A percentile compares a stretch with the other conserved stretches of the same genome.
Evolutionary conservation across 2,329 filamentous ascomycete genomes (phyloP).

Genomic region (Xylaria sp.): DNA sequence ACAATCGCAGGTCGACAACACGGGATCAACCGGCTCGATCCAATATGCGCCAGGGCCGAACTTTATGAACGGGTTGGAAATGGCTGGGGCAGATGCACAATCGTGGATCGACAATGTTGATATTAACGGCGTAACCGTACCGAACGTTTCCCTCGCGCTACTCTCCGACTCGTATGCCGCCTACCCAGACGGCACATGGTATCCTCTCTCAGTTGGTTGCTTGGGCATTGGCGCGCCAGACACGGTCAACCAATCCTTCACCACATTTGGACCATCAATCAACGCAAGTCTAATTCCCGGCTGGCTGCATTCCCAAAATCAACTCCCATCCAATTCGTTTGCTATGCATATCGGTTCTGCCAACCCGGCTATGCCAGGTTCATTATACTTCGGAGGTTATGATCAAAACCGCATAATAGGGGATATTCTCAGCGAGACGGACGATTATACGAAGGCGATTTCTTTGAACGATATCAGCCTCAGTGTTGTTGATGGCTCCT

Average conservation of each 20-base stretch:
- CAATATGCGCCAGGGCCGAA: constrained; percentile 38
- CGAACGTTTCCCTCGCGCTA: constrained; percentile 46
- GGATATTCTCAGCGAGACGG: constrained; percentile 44
- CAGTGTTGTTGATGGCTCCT: constrained; percentile 54
- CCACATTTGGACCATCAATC: constrained; percentile 36
- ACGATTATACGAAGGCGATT: constrained; percentile 44
- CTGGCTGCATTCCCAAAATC: constrained; percentile 41
- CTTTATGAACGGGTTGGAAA: constrained; percentile 46
- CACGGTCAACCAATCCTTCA: constrained; percentile 47
- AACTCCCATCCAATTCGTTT: constrained; percentile 55
- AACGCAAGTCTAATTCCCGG: constrained; percentile 50
- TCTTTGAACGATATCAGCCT: constrained; percentile 56
- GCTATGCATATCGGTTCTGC: constrained; percentile 57
- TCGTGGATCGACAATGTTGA: constrained; percentile 48
- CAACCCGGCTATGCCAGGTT: constrained; percentile 49
- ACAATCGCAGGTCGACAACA: constrained; percentile 43
- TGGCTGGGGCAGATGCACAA: constrained; percentile 38
- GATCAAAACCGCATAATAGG: constrained; percentile 55
- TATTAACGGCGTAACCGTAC: constrained; percentile 40
- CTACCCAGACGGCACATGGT: constrained; percentile 48
- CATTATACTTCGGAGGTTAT: constrained; percentile 56
- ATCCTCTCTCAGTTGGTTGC: constrained; percentile 50
- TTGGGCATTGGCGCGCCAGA: constrained; percentile 47
- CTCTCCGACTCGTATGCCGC: constrained; percentile 44
- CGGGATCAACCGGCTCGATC: constrained; percentile 44